phyloP scores from a whole-genome alignment of 345 rosid species.

The Hibiscus mutabilis region DNA sequence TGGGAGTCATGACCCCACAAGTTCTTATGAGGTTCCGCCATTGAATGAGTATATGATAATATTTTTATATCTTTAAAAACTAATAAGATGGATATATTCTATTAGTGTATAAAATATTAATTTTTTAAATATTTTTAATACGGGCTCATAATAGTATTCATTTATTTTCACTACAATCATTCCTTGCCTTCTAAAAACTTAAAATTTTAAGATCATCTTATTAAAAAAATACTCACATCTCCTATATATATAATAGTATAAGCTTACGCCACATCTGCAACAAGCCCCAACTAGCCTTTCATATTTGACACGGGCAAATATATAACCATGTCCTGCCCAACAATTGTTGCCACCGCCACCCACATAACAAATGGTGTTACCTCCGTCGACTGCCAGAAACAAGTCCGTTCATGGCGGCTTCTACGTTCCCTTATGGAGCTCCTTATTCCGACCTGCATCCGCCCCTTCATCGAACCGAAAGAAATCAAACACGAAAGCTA shows the following conservation, averaged over 20 bases:
- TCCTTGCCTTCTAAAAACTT: too few relatives aligned
- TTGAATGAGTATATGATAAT: too few relatives aligned
- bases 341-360: constrained; percentile 23
- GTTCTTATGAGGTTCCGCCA: too few relatives aligned
- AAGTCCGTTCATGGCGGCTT: constrained; percentile 70
- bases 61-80: too few relatives aligned
- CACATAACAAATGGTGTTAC: constrained; percentile 31
- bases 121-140: too few relatives aligned
- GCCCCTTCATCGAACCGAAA: constrained; percentile 22
- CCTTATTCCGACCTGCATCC: constrained; percentile 58
- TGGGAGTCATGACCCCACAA: too few relatives aligned
- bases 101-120: too few relatives aligned
- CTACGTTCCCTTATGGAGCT: constrained; percentile 46
- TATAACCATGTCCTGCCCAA: constrained; percentile 32
- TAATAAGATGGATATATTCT: too few relatives aligned
- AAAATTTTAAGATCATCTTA: too few relatives aligned
- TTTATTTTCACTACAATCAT: too few relatives aligned
- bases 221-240: not conserved
- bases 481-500: constrained; percentile 22
- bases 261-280: constrained; percentile 5
- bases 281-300: constrained; percentile 11
- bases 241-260: not conserved
- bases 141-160: too few relatives aligned
- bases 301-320: not conserved
- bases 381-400: constrained; percentile 68